A percentile compares a stretch with the other conserved stretches of the same genome.
Conservation (phyloP, 1,284 basidiomycete species). For the Ganoderma leucocontextum region DNA sequence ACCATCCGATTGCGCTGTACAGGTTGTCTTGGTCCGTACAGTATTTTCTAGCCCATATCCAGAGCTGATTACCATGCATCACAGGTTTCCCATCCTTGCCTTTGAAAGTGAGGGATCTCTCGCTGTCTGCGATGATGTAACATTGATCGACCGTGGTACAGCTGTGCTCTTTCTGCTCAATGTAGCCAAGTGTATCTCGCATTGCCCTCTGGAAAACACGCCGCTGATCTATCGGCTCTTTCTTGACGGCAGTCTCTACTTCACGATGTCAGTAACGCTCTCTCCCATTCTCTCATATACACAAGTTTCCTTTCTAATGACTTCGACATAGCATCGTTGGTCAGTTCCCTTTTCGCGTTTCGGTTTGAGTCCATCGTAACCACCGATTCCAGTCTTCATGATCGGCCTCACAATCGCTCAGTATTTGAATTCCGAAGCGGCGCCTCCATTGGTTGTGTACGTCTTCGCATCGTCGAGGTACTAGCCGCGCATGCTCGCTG, state of each 20-base stretch:
- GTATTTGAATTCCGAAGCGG: not conserved
- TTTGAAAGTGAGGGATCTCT: constrained; percentile 25
- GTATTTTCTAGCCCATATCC: too few species aligned
- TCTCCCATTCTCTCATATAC: too few species aligned
- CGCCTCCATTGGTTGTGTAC: constrained; percentile 13
- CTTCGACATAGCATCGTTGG: constrained; percentile 10
- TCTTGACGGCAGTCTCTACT: constrained; percentile 28
- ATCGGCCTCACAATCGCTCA: constrained; percentile 21
- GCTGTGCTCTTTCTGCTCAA: constrained; percentile 30
- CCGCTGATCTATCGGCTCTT: constrained; percentile 30
- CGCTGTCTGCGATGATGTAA: too few species aligned
- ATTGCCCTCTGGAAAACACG: constrained; percentile 24
- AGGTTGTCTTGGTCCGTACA: constrained; percentile 26
- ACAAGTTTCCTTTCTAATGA: not conserved
- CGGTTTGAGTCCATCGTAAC: too few species aligned
- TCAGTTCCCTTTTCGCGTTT: not conserved
- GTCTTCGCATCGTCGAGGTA: not conserved
- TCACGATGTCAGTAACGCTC: constrained; percentile 22
- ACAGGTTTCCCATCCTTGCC: constrained; percentile 26
- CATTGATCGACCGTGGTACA: not conserved
- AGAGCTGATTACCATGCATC: not conserved
- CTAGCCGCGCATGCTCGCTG: not conserved
- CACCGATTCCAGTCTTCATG: constrained; percentile 17
- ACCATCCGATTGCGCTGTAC: not conserved
- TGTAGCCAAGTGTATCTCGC: constrained; percentile 28